phyloP scores from a whole-genome alignment of 2,329 filamentous ascomycete genomes.

The Colletotrichum sp. region DNA sequence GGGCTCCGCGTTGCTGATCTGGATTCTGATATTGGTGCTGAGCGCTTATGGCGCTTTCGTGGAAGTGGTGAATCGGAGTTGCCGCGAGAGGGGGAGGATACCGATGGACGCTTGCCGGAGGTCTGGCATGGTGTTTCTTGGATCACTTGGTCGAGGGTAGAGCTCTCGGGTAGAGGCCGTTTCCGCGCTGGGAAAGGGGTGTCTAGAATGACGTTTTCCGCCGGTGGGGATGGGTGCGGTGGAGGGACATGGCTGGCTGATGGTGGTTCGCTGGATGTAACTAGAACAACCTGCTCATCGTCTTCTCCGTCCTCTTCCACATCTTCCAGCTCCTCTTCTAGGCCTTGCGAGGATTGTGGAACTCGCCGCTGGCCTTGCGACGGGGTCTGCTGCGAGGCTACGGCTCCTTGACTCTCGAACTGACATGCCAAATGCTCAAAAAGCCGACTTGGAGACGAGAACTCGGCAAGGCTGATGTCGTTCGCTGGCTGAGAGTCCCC shows the following conservation, averaged over 20 bases:
- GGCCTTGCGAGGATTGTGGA: not conserved
- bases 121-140: conserved; percentile 11
- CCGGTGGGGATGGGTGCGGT: not conserved
- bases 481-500: conserved; percentile 58
- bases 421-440: conserved; percentile 44
- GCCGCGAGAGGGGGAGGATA: conserved; percentile 21
- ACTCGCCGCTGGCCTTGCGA: not conserved
- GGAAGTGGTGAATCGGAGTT: conserved; percentile 38
- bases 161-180: not conserved
- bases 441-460: conserved; percentile 55
- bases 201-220: conserved; percentile 15
- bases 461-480: conserved; percentile 31
- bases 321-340: not conserved
- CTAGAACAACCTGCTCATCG: conserved; percentile 35
- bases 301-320: not conserved
- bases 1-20: conserved; percentile 32
- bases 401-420: not conserved
- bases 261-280: conserved; percentile 33
- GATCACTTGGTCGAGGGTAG: not conserved
- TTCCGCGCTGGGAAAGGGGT: conserved; percentile 15
- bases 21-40: conserved; percentile 12
- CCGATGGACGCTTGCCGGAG: not conserved
- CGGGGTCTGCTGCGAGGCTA: not conserved
- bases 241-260: not conserved
- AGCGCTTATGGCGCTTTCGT: conserved; percentile 28